A percentile compares a stretch with the other conserved stretches of the same genome.
These are phyloP conservation scores for Chenopodium album DNA, from an alignment of 148 eudicot genomes.

Conservation along the genomic window DNA sequence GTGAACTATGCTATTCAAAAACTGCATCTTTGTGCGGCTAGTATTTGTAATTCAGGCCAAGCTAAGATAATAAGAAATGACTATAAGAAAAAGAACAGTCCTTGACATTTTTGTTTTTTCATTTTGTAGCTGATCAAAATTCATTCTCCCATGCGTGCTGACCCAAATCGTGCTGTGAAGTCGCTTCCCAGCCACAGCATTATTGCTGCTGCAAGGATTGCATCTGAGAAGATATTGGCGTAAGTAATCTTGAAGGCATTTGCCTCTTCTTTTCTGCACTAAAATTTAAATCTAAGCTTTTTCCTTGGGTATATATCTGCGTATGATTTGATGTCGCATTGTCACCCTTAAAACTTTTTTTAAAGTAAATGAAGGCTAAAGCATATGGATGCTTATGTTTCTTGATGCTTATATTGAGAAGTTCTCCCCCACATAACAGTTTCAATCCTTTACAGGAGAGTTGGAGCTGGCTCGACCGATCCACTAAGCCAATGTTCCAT, in stretches of 20 bases:
- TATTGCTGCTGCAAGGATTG: constrained; percentile 70
- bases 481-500: constrained; percentile 71
- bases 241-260: constrained; percentile 23
- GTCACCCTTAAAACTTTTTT: not conserved
- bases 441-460: constrained; percentile 49
- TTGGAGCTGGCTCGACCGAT: constrained; percentile 78
- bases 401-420: not conserved
- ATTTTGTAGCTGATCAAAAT: constrained; percentile 73
- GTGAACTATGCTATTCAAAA: not conserved
- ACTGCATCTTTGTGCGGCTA: not conserved
- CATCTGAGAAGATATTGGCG: constrained; percentile 79
- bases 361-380: not conserved
- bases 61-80: not conserved
- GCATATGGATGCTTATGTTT: not conserved
- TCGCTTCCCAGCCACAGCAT: constrained; percentile 65
- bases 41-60: not conserved
- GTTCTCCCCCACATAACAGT: not conserved
- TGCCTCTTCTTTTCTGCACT: not conserved
- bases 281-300: not conserved
- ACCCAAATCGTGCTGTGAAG: constrained; percentile 82
- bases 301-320: not conserved
- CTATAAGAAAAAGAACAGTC: not conserved
- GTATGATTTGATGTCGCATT: too few species aligned
- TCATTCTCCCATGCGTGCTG: constrained; percentile 94
- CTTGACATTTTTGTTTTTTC: constrained; percentile 12